These are phyloP conservation scores for Cyathus striatus DNA, from an alignment of 768 basidiomycete species.

Conservation along the genomic window DNA sequence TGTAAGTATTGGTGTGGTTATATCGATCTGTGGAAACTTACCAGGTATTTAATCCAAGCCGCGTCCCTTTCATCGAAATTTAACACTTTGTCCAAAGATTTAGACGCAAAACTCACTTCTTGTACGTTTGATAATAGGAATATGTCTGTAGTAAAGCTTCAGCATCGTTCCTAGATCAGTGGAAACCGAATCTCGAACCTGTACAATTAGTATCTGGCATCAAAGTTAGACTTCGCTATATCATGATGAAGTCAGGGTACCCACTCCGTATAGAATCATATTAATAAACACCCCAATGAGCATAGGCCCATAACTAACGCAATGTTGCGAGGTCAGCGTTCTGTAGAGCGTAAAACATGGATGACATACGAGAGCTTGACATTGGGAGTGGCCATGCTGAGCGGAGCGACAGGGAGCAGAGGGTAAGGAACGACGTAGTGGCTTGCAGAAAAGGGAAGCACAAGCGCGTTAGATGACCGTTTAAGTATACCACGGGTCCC, in stretches of 20 bases:
- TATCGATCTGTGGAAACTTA: too few relatives aligned
- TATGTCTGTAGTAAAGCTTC: slow-evolving; percentile 18
- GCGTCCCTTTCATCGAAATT: slow-evolving; percentile 26
- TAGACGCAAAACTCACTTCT: slow-evolving; percentile 25
- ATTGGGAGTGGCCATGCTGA: too few relatives aligned
- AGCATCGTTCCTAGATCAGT: slow-evolving; percentile 6
- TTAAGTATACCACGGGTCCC: too few relatives aligned
- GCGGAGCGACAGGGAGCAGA: too few relatives aligned
- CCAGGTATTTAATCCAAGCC: slow-evolving; percentile 35
- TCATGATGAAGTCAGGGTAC: slow-evolving; percentile 4
- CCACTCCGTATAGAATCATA: slow-evolving; percentile 42
- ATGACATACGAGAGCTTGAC: slow-evolving; percentile 25
- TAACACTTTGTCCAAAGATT: neutral
- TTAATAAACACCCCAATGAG: slow-evolving; percentile 36
- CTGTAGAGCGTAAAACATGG: neutral
- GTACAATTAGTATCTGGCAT: slow-evolving; percentile 30
- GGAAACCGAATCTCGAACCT: slow-evolving; percentile 17
- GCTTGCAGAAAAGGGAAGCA: too few relatives aligned
- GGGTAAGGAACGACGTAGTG: too few relatives aligned
- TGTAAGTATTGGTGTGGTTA: too few relatives aligned
- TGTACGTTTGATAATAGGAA: slow-evolving; percentile 34
- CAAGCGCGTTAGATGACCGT: too few relatives aligned
- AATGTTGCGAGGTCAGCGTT: neutral
- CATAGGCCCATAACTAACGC: slow-evolving; percentile 37
- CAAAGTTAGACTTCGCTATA: neutral